phyloP scores from a whole-genome alignment of 2,329 filamentous ascomycete species.

The Fusarium beomiforme region DNA sequence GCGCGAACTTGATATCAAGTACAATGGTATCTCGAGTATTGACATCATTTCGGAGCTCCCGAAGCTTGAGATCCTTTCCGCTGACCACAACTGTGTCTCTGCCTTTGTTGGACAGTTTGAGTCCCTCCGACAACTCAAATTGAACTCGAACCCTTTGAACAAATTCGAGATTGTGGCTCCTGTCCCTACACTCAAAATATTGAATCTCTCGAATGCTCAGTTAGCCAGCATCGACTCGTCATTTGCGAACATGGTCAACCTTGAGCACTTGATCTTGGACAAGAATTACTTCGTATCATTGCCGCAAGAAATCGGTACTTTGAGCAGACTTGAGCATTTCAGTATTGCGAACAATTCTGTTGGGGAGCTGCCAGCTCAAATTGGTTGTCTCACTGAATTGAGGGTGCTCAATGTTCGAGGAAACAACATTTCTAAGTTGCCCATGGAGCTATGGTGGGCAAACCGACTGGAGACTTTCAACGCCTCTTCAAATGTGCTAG shows the following conservation, averaged over 20 bases:
- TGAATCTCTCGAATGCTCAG: constrained; percentile 93
- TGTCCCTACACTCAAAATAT: constrained; percentile 82
- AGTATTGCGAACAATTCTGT: constrained; percentile 94
- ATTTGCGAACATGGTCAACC: constrained; percentile 85
- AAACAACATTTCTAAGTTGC: constrained; percentile 90
- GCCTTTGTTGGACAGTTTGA: constrained; percentile 91
- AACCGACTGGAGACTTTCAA: constrained; percentile 91
- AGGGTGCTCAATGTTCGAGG: constrained; percentile 88
- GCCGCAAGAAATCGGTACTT: constrained; percentile 83
- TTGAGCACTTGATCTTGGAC: constrained; percentile 89
- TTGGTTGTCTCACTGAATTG: constrained; percentile 87
- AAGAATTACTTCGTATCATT: constrained; percentile 96
- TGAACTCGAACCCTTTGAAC: constrained; percentile 96
- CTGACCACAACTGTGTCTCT: constrained; percentile 92
- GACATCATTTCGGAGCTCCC: constrained; percentile 87
- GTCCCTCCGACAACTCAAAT: constrained; percentile 81
- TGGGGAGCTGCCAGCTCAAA: constrained; percentile 83
- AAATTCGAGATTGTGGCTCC: constrained; percentile 85
- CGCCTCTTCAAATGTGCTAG: constrained; percentile 92
- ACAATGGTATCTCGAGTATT: constrained; percentile 89
- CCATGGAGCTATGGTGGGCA: constrained; percentile 96
- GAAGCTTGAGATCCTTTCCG: constrained; percentile 85
- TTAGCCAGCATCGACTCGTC: constrained; percentile 88
- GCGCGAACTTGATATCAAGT: constrained; percentile 92
- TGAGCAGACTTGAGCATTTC: constrained; percentile 87